Evolutionary conservation across 768 basidiomycete genomes (phyloP).

Genomic region (Boletellus emodensis): DNA sequence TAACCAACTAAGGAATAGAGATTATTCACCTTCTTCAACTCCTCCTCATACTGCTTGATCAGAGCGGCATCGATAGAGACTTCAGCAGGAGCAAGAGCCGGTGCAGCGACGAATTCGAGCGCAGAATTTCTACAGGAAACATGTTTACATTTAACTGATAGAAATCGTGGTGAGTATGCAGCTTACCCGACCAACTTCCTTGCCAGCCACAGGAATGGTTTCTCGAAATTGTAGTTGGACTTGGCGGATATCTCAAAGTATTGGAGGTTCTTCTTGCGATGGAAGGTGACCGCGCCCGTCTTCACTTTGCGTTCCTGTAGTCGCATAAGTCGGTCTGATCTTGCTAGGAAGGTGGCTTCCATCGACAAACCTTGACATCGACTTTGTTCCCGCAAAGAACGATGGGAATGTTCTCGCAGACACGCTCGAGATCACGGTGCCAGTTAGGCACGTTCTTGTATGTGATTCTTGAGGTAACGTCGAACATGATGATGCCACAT

Average conservation of each 20-base stretch:
- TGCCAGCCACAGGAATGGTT: constrained; percentile 99
- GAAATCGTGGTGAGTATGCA: background rate
- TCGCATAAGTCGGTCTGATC: constrained; percentile 5
- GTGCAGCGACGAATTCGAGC: constrained; percentile 96
- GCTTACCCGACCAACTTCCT: constrained; percentile 95
- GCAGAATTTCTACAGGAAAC: constrained; percentile 56
- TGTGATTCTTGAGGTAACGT: constrained; percentile 98
- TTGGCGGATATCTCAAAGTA: constrained; percentile 99
- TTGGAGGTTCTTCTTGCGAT: constrained; percentile 99
- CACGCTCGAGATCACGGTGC: constrained; percentile 99
- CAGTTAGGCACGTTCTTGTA: constrained; percentile 99
- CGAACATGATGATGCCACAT: constrained; percentile 99
- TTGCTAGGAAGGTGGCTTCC: background rate
- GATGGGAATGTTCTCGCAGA: constrained; percentile 99
- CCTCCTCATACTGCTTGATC: constrained; percentile 75
- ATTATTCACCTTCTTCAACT: constrained; percentile 61
- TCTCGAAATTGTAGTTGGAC: constrained; percentile 99
- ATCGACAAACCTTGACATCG: constrained; percentile 83
- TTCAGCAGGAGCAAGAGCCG: constrained; percentile 92
- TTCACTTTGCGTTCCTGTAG: constrained; percentile 99
- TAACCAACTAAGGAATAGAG: background rate
- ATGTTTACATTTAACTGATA: background rate
- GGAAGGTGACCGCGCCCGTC: constrained; percentile 97
- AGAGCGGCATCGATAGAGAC: constrained; percentile 74
- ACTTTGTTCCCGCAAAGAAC: constrained; percentile 99